These are phyloP conservation scores for Nectriaceae sp. DNA, from an alignment of 2,329 filamentous ascomycete species.

Conservation along the genomic window DNA sequence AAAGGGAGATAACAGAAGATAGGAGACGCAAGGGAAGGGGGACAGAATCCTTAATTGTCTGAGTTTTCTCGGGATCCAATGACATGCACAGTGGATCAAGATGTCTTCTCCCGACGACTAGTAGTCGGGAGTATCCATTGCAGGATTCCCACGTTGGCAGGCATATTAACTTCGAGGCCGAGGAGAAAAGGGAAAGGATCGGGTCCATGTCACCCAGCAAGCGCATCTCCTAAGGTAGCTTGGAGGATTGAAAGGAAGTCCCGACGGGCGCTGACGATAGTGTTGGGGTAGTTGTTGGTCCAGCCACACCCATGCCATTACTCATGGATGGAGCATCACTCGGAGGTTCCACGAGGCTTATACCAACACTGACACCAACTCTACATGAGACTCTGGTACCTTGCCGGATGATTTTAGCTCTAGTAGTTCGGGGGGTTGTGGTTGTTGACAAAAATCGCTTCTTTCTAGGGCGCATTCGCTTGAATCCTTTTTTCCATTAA, in stretches of 20 bases:
- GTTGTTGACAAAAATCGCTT: too few relatives aligned
- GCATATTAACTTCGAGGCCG: not conserved
- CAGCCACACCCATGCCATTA: not conserved
- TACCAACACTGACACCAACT: not conserved
- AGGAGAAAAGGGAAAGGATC: conserved; percentile 8
- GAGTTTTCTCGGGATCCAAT: not conserved
- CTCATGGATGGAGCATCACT: not conserved
- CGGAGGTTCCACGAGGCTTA: too few relatives aligned
- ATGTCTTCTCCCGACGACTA: not conserved
- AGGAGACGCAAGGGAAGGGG: not conserved
- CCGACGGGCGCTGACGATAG: not conserved
- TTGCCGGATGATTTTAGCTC: too few relatives aligned
- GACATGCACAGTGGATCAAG: not conserved
- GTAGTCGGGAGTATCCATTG: not conserved
- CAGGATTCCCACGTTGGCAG: not conserved
- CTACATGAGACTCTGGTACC: too few relatives aligned
- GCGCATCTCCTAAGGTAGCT: too few relatives aligned
- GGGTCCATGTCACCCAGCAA: not conserved
- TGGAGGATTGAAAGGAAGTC: not conserved
- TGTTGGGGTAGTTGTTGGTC: not conserved
- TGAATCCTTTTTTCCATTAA: not conserved
- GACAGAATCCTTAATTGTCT: not conserved
- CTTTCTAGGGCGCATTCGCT: too few relatives aligned
- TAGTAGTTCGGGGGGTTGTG: too few relatives aligned
- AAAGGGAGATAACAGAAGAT: not conserved